These are phyloP conservation scores for Cutaneotrichosporon curvatum DNA, from an alignment of 1,284 basidiomycete genomes.

Conservation along the genomic window DNA sequence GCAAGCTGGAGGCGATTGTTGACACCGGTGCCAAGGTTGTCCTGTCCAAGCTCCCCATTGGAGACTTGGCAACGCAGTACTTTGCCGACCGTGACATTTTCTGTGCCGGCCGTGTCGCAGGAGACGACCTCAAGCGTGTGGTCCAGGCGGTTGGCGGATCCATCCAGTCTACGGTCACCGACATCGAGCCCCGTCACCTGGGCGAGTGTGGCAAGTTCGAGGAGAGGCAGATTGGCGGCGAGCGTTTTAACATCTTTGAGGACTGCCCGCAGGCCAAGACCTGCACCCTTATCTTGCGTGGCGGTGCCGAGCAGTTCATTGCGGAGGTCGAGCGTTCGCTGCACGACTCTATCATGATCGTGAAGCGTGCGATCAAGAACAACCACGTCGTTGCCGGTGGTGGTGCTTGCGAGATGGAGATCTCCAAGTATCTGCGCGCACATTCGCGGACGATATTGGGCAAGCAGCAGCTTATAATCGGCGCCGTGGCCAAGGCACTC, in stretches of 20 bases:
- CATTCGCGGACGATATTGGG: conserved; percentile 89
- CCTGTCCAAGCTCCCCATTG: conserved; percentile 95
- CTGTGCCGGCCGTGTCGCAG: conserved; percentile 91
- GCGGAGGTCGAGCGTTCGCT: conserved; percentile 95
- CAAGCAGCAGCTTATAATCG: conserved; percentile 90
- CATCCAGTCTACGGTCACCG: conserved; percentile 90
- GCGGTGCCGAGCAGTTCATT: conserved; percentile 98
- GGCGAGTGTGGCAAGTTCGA: conserved; percentile 88
- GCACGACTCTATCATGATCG: conserved; percentile 99
- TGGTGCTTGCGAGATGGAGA: conserved; percentile 98
- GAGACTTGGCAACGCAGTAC: conserved; percentile 98
- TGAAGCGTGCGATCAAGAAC: conserved; percentile 93
- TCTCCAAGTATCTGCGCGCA: conserved; percentile 85
- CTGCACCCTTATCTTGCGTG: conserved; percentile 89
- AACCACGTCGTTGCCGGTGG: conserved; percentile 95
- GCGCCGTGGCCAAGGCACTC: conserved; percentile 93
- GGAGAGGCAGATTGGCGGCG: conserved; percentile 93
- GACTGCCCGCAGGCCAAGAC: conserved; percentile 94
- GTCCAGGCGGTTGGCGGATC: conserved; percentile 93
- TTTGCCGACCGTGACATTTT: conserved; percentile 99
- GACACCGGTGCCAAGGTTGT: conserved; percentile 96
- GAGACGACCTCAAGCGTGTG: conserved; percentile 85
- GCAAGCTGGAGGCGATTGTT: conserved; percentile 93
- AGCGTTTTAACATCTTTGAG: conserved; percentile 95
- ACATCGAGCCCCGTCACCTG: conserved; percentile 82